Conservation (phyloP, 345 rosid species). For the Hirschfeldia incana region DNA sequence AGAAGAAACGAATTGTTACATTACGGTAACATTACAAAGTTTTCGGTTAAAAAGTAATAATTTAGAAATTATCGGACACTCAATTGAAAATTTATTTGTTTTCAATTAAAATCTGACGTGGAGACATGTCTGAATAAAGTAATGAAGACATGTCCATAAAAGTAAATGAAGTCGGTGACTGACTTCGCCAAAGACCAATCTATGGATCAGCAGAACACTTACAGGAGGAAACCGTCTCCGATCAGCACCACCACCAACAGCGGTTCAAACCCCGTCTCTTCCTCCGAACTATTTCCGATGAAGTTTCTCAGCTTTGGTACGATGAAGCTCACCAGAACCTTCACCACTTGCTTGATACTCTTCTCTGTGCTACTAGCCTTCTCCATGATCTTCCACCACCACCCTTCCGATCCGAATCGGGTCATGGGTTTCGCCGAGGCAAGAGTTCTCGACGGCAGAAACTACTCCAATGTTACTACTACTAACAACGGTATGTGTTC, state of each 20-base stretch:
- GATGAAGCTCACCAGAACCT: constrained; percentile 44
- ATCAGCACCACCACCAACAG: constrained; percentile 24
- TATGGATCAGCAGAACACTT: constrained; percentile 37
- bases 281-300: constrained; percentile 1
- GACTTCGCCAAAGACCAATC: constrained; percentile 22
- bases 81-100: neutral
- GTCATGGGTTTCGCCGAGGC: constrained; percentile 48
- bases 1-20: neutral
- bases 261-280: constrained; percentile 10
- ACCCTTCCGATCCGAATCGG: constrained; percentile 40
- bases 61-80: neutral
- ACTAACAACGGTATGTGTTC: constrained; percentile 7
- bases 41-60: neutral
- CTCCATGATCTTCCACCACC: constrained; percentile 41
- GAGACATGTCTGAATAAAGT: constrained; percentile 13
- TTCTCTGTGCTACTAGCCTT: constrained; percentile 44
- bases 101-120: constrained; percentile 7
- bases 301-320: constrained; percentile 42
- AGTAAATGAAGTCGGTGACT: constrained; percentile 33
- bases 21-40: neutral
- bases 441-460: constrained; percentile 41
- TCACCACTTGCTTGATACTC: constrained; percentile 42
- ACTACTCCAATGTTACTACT: constrained; percentile 27
- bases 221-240: constrained; percentile 33
- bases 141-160: constrained; percentile 17